Percentiles rank a stretch among this genome's conserved stretches.
Evolutionary conservation across 352 stramenopile species (phyloP).

Genomic region (Pythium dissimile): DNA sequence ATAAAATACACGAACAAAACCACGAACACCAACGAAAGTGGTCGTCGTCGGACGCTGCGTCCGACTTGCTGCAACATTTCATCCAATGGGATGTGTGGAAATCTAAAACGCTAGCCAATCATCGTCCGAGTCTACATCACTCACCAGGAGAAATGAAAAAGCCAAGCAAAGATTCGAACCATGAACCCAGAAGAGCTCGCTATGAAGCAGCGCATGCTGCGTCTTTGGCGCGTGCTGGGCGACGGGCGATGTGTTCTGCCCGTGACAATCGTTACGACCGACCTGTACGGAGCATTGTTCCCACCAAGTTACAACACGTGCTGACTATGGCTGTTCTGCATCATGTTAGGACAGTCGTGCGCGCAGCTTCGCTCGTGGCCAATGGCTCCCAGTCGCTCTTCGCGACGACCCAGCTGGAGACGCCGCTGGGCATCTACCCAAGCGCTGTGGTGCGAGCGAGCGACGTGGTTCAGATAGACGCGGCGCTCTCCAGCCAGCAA

Average conservation of each 20-base stretch:
- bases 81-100: slow-evolving; percentile 1
- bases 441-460: slow-evolving; percentile 52
- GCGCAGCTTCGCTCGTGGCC: slow-evolving; percentile 29
- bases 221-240: slow-evolving; percentile 40
- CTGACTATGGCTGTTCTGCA: slow-evolving; percentile 3
- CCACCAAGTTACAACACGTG: not conserved
- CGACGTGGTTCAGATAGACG: slow-evolving; percentile 52
- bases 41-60: not conserved
- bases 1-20: not conserved
- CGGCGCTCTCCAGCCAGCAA: slow-evolving; percentile 25
- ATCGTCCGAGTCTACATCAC: not conserved
- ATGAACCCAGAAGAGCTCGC: slow-evolving; percentile 21
- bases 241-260: slow-evolving; percentile 1
- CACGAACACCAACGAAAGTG: not conserved
- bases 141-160: not conserved
- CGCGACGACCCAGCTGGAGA: slow-evolving; percentile 45
- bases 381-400: slow-evolving; percentile 75
- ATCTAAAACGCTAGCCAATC: not conserved
- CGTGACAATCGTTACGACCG: slow-evolving; percentile 46
- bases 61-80: slow-evolving; percentile 4
- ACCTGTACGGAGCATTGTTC: slow-evolving; percentile 28
- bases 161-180: not conserved
- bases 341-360: slow-evolving; percentile 40
- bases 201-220: slow-evolving; percentile 51
- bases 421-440: slow-evolving; percentile 61